Conservation (phyloP, 345 rosid species). For the Bruguiera gymnorhiza region DNA sequence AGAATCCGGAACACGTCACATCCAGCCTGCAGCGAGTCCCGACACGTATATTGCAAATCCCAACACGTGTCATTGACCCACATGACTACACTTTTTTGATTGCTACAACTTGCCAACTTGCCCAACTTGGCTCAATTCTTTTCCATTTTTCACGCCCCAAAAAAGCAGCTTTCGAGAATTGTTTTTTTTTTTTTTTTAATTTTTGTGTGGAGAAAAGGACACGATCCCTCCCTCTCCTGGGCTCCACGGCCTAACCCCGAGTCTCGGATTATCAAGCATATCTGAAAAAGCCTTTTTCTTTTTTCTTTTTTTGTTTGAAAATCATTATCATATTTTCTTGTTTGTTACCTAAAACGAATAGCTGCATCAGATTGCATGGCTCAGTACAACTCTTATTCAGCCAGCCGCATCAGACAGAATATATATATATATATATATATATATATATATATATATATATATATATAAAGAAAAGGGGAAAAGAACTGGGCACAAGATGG, state of each 20-base stretch:
- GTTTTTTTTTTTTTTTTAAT: too few species aligned
- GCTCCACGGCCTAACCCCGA: slow-evolving; percentile 20
- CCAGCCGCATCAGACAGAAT: too few species aligned
- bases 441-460: too few species aligned
- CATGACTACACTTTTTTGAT: neutral
- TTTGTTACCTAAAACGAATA: neutral
- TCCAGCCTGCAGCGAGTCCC: slow-evolving; percentile 6
- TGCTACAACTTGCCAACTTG: slow-evolving; percentile 23
- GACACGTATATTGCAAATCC: slow-evolving; percentile 11
- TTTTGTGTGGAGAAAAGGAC: too few species aligned
- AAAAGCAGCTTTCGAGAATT: too few species aligned
- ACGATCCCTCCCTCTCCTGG: neutral
- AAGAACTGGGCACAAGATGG: neutral
- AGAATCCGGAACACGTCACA: slow-evolving; percentile 16
- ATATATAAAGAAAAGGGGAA: too few species aligned
- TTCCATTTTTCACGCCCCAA: too few species aligned
- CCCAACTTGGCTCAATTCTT: neutral
- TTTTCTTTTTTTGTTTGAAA: too few species aligned
- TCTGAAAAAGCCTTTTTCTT: too few species aligned
- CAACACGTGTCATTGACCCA: slow-evolving; percentile 24
- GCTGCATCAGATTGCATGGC: neutral
- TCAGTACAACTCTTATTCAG: neutral
- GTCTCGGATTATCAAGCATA: slow-evolving; percentile 25
- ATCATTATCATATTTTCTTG: neutral
- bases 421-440: too few species aligned